phyloP scores from a whole-genome alignment of 306 rosid genomes.

The Glycine soja region DNA sequence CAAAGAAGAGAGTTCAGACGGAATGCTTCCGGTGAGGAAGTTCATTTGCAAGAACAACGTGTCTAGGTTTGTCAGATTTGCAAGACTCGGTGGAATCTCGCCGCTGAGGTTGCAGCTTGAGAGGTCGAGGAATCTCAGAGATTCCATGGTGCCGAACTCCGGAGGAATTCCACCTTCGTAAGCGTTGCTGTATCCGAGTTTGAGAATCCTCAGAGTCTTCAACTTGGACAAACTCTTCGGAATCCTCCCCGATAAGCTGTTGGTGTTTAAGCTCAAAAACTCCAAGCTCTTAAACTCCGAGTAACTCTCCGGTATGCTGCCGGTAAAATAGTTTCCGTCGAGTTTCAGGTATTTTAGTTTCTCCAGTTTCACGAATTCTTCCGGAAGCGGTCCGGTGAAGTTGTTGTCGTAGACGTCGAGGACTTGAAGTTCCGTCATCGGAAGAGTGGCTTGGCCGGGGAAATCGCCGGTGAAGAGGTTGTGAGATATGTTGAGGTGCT shows the following conservation, averaged over 20 bases:
- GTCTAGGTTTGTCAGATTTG: constrained; percentile 40
- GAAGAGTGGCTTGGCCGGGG: constrained; percentile 44
- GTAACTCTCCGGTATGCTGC: constrained; percentile 66
- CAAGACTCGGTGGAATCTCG: constrained; percentile 63
- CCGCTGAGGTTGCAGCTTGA: constrained; percentile 65
- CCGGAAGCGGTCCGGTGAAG: constrained; percentile 63
- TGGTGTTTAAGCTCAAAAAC: constrained; percentile 54
- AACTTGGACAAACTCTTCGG: constrained; percentile 62
- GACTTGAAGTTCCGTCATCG: constrained; percentile 61
- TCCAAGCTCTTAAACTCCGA: constrained; percentile 71
- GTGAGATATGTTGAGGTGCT: constrained; percentile 66
- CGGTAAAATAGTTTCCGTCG: constrained; percentile 73
- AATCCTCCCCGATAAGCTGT: constrained; percentile 59
- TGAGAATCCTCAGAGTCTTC: constrained; percentile 56
- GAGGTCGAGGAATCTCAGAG: constrained; percentile 64
- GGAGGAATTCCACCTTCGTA: constrained; percentile 76
- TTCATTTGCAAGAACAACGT: no score
- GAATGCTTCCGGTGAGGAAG: no score
- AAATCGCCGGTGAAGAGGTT: constrained; percentile 59
- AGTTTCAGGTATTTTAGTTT: constrained; percentile 63
- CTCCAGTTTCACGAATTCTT: constrained; percentile 55
- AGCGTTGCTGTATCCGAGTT: constrained; percentile 64
- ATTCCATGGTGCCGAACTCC: constrained; percentile 67
- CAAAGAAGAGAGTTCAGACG: constrained; percentile 43
- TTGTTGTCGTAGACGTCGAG: constrained; percentile 75